Percentiles rank a stretch among this genome's conserved stretches.
phyloP scores from a whole-genome alignment of 1,284 basidiomycete species.

The Irpex rosettiformis region DNA sequence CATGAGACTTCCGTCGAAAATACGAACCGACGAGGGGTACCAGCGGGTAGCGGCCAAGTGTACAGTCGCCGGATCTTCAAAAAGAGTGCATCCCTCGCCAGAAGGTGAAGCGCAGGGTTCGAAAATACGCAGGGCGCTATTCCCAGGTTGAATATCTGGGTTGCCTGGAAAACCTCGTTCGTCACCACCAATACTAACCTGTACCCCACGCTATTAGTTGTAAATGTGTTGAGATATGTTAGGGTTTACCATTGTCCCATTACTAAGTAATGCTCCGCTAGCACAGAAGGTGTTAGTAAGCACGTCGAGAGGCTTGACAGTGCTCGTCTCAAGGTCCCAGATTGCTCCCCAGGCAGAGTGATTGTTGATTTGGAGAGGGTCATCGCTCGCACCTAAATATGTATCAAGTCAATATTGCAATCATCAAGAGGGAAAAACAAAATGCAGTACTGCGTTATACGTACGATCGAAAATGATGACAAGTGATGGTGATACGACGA shows the following conservation, averaged over 20 bases:
- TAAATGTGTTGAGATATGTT: not conserved
- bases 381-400: conserved; percentile 26
- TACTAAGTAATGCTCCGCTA: conserved; percentile 44
- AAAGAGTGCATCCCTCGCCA: conserved; percentile 36
- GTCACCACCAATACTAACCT: conserved; percentile 44
- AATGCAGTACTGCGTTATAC: not conserved
- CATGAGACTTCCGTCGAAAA: conserved; percentile 41
- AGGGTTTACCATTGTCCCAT: conserved; percentile 41
- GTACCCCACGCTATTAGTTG: not conserved
- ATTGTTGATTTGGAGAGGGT: conserved; percentile 40
- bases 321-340: conserved; percentile 41
- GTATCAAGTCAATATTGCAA: not conserved
- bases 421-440: not conserved
- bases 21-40: conserved; percentile 41
- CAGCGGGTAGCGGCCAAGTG: conserved; percentile 37
- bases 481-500: conserved; percentile 44
- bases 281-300: conserved; percentile 53
- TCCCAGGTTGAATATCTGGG: conserved; percentile 35
- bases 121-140: conserved; percentile 33
- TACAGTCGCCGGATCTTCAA: conserved; percentile 36
- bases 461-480: conserved; percentile 45
- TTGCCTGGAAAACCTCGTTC: conserved; percentile 38
- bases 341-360: conserved; percentile 44
- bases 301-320: conserved; percentile 38
- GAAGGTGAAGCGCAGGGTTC: conserved; percentile 34